phyloP scores from a whole-genome alignment of 108 stramenopile genomes.

The Bacterosira constricta region DNA sequence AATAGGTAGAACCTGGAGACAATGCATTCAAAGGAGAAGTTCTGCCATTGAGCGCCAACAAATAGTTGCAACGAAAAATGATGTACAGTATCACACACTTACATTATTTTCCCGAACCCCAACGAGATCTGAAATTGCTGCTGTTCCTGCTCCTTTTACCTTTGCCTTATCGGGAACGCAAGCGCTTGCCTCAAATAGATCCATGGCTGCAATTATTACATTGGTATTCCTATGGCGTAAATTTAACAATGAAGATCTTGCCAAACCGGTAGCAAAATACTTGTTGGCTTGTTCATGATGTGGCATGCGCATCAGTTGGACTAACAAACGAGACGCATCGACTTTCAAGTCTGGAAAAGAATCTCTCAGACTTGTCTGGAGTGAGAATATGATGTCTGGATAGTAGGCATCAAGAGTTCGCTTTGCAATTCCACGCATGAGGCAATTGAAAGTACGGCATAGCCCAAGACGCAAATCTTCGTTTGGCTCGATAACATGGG shows the following conservation, averaged over 20 bases:
- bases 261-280: constrained; percentile 56
- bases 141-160: constrained; percentile 75
- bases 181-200: constrained; percentile 52
- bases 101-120: constrained; percentile 80
- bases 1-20: constrained; percentile 64
- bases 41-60: not conserved
- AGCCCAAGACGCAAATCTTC: constrained; percentile 60
- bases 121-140: constrained; percentile 75
- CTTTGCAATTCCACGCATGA: constrained; percentile 32
- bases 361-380: constrained; percentile 54
- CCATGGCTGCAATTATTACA: constrained; percentile 52
- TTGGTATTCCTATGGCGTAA: constrained; percentile 54
- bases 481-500: constrained; percentile 48
- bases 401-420: constrained; percentile 56
- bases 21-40: not conserved
- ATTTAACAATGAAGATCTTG: constrained; percentile 46
- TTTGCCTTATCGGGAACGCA: constrained; percentile 55
- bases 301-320: constrained; percentile 41
- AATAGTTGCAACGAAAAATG: not conserved
- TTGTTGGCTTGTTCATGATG: constrained; percentile 51
- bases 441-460: constrained; percentile 38
- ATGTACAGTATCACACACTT: not conserved
- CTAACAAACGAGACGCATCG: constrained; percentile 24
- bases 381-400: constrained; percentile 52
- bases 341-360: constrained; percentile 57